These are phyloP conservation scores for Acacia concinna DNA, from an alignment of 331 rosid genomes.

Conservation along the genomic window DNA sequence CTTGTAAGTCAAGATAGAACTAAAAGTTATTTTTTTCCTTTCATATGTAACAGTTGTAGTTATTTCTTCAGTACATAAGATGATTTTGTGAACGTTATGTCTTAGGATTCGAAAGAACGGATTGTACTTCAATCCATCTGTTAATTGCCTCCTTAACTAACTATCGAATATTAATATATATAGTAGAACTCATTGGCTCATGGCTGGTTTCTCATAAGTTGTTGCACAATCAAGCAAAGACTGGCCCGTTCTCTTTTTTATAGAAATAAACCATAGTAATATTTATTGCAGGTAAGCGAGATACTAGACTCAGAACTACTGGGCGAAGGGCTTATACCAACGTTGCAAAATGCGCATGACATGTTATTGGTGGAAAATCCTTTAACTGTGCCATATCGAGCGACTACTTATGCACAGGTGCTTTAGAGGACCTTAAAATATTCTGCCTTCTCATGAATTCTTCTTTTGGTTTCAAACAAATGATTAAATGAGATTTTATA, in stretches of 20 bases:
- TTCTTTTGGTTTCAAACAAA: slow-evolving; percentile 1
- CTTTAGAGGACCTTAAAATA: slow-evolving; percentile 3
- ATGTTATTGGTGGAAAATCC: slow-evolving; percentile 70
- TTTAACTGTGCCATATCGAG: slow-evolving; percentile 72
- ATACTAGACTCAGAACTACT: slow-evolving; percentile 86
- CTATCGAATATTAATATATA: background rate
- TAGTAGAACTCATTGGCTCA: slow-evolving; percentile 9
- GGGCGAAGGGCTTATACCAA: slow-evolving; percentile 96
- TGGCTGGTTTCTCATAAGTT: slow-evolving; percentile 5
- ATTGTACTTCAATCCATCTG: background rate
- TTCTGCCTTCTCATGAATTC: slow-evolving; percentile 17
- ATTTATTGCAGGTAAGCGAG: slow-evolving; percentile 75
- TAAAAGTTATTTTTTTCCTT: background rate
- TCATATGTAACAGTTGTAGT: background rate
- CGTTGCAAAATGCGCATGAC: slow-evolving; percentile 88
- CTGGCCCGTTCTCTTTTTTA: background rate
- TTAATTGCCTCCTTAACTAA: background rate
- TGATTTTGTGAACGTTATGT: background rate
- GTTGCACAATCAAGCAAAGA: background rate
- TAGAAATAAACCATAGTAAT: background rate
- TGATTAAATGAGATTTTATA: background rate
- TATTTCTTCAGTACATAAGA: background rate
- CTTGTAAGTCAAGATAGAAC: slow-evolving; percentile 48
- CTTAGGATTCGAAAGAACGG: background rate
- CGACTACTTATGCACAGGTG: slow-evolving; percentile 87